phyloP scores from a whole-genome alignment of 495 filamentous ascomycete species.

The Xylaria curta region DNA sequence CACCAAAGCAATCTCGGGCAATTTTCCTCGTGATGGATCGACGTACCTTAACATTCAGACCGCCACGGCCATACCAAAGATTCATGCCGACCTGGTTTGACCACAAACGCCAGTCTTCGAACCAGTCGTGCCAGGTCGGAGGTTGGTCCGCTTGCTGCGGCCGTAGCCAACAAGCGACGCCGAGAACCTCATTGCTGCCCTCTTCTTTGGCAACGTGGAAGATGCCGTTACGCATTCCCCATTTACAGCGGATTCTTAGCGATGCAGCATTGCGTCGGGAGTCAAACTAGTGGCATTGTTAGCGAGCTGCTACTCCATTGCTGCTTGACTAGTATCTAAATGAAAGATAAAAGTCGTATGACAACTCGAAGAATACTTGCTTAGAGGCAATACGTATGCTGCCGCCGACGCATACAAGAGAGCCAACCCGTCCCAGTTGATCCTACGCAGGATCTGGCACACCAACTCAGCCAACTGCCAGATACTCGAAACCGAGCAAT shows the following conservation, averaged over 20 bases:
- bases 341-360: not conserved
- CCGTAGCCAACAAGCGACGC: slow-evolving; percentile 69
- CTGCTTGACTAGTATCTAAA: not conserved
- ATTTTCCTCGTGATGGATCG: slow-evolving; percentile 19
- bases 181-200: slow-evolving; percentile 56
- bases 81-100: slow-evolving; percentile 66
- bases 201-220: slow-evolving; percentile 68
- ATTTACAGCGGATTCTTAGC: slow-evolving; percentile 65
- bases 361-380: slow-evolving; percentile 7
- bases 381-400: slow-evolving; percentile 1
- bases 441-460: not conserved
- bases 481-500: slow-evolving; percentile 16
- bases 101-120: slow-evolving; percentile 65
- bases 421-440: not conserved
- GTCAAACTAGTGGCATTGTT: slow-evolving; percentile 53
- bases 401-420: not conserved
- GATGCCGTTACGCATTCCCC: slow-evolving; percentile 67
- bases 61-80: slow-evolving; percentile 67
- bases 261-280: slow-evolving; percentile 64
- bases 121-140: slow-evolving; percentile 61
- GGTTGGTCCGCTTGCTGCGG: slow-evolving; percentile 52
- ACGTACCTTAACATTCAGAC: slow-evolving; percentile 60
- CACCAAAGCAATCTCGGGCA: slow-evolving; percentile 24
- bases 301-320: not conserved
- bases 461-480: not conserved